Percentiles rank a stretch among this genome's conserved stretches.
Conservation (phyloP, 164 flowering plant genomes). For the Magnolia sinica region DNA sequence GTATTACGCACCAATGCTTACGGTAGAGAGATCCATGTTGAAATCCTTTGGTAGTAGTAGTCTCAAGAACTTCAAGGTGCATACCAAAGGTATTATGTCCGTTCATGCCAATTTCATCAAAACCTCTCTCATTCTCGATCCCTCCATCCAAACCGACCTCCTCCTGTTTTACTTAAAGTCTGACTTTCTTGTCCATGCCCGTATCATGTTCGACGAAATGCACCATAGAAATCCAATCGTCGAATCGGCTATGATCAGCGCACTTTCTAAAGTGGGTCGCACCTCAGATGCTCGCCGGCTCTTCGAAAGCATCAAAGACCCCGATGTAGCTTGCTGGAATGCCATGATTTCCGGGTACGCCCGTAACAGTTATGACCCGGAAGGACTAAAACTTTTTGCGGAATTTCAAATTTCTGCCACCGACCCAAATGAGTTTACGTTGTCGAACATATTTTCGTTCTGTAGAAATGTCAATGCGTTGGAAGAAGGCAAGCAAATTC, state of each 20-base stretch:
- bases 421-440: slow-evolving; percentile 1
- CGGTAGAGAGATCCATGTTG: not conserved
- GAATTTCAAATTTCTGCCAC: not conserved
- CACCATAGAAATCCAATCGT: slow-evolving; percentile 1
- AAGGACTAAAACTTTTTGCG: slow-evolving; percentile 3
- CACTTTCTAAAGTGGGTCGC: not conserved
- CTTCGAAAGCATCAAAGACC: not conserved
- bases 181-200: not conserved
- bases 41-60: not conserved
- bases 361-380: not conserved
- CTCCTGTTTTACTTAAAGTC: not conserved
- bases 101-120: not conserved
- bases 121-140: not conserved
- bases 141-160: not conserved
- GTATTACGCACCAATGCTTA: not conserved
- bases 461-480: slow-evolving; percentile 3
- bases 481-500: slow-evolving; percentile 10
- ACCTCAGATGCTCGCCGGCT: not conserved
- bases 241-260: slow-evolving; percentile 6
- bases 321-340: not conserved
- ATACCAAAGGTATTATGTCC: not conserved
- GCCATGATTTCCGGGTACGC: slow-evolving; percentile 2
- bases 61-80: not conserved
- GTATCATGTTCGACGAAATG: slow-evolving; percentile 6
- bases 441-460: not conserved